Percentiles rank a stretch among this genome's conserved stretches.
Conservation (phyloP, 2,329 filamentous ascomycete genomes). For the Neofusicoccum parvum region DNA sequence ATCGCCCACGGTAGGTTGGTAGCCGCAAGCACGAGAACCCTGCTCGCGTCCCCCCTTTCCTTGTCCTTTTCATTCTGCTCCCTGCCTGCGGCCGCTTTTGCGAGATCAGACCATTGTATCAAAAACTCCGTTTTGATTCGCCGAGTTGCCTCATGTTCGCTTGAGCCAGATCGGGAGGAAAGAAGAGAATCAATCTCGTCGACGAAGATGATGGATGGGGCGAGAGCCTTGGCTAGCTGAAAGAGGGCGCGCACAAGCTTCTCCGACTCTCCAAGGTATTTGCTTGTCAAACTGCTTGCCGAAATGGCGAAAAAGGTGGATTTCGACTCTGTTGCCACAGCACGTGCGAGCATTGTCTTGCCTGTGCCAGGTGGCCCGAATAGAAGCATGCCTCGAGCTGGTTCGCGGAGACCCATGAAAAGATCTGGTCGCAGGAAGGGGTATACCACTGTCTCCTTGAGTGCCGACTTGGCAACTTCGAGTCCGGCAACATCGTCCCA, state of each 20-base stretch:
- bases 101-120: slow-evolving; percentile 95
- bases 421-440: slow-evolving; percentile 93
- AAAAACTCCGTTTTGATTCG: slow-evolving; percentile 97
- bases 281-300: slow-evolving; percentile 89
- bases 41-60: slow-evolving; percentile 76
- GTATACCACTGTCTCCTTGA: slow-evolving; percentile 96
- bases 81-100: slow-evolving; percentile 85
- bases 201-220: slow-evolving; percentile 96
- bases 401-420: slow-evolving; percentile 93
- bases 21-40: slow-evolving; percentile 89
- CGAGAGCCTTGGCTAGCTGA: slow-evolving; percentile 80
- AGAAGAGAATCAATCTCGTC: slow-evolving; percentile 96
- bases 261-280: slow-evolving; percentile 94
- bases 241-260: slow-evolving; percentile 95
- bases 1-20: slow-evolving; percentile 98
- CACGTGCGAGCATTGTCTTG: slow-evolving; percentile 95
- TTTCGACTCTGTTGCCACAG: slow-evolving; percentile 90
- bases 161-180: slow-evolving; percentile 77
- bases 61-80: slow-evolving; percentile 69
- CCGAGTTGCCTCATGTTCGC: slow-evolving; percentile 89
- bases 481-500: slow-evolving; percentile 94
- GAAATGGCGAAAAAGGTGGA: slow-evolving; percentile 98
- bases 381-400: slow-evolving; percentile 89
- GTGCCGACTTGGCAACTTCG: slow-evolving; percentile 83
- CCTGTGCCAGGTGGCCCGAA: slow-evolving; percentile 98